phyloP scores from a whole-genome alignment of 1,284 basidiomycete species.

The Puccinia sorghi region DNA sequence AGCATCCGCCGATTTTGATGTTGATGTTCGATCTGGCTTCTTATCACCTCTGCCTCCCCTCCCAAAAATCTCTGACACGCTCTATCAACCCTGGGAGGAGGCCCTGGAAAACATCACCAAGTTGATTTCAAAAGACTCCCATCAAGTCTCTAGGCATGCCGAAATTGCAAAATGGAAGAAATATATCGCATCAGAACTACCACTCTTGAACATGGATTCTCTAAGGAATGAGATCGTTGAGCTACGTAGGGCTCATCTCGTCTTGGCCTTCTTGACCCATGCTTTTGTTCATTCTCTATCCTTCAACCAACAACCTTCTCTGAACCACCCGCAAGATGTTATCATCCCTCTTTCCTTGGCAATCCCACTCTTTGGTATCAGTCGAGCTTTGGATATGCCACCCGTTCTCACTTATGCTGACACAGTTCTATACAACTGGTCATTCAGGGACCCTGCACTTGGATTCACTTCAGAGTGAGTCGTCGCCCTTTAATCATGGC shows the following conservation, averaged over 20 bases:
- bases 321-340: constrained; percentile 57
- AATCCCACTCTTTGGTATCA: constrained; percentile 76
- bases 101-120: constrained; percentile 40
- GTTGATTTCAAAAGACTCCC: constrained; percentile 58
- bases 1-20: constrained; percentile 90
- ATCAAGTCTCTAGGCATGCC: constrained; percentile 62
- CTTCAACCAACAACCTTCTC: constrained; percentile 56
- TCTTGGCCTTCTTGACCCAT: constrained; percentile 81
- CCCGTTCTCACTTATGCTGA: constrained; percentile 91
- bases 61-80: constrained; percentile 63
- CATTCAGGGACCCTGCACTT: constrained; percentile 54
- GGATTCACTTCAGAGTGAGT: constrained; percentile 55
- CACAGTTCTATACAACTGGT: constrained; percentile 91
- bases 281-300: constrained; percentile 81
- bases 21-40: constrained; percentile 87
- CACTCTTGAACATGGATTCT: constrained; percentile 33
- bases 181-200: constrained; percentile 48
- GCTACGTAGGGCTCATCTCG: constrained; percentile 78
- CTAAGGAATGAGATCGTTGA: constrained; percentile 53
- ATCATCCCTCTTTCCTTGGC: constrained; percentile 75
- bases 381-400: constrained; percentile 74
- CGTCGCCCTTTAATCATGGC: no score
- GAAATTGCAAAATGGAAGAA: constrained; percentile 17
- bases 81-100: constrained; percentile 71
- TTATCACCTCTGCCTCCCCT: constrained; percentile 80